Percentiles rank a stretch among this genome's conserved stretches.
Conservation (phyloP, 1,284 basidiomycete species). For the Cryptococcus depauperatus region DNA sequence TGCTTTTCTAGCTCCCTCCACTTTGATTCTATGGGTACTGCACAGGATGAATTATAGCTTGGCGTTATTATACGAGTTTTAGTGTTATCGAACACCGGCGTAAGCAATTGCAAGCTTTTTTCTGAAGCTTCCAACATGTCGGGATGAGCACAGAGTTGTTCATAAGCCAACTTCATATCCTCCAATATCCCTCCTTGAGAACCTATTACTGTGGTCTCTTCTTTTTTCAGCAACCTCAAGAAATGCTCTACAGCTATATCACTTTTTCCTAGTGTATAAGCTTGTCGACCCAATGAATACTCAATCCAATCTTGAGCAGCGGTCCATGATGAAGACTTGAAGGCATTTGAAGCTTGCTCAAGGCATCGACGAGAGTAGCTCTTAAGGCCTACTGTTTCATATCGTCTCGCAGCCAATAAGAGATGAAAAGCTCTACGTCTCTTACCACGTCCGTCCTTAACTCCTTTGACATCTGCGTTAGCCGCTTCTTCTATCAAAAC, state of each 20-base stretch:
- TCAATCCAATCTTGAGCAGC: constrained; percentile 47
- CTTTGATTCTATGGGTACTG: constrained; percentile 6
- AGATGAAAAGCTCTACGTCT: constrained; percentile 48
- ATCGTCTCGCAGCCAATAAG: constrained; percentile 48
- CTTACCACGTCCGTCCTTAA: constrained; percentile 24
- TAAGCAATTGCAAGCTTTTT: constrained; percentile 29
- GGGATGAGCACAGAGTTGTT: constrained; percentile 36
- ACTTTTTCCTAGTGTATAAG: constrained; percentile 49
- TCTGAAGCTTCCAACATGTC: constrained; percentile 24
- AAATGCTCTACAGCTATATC: constrained; percentile 48
- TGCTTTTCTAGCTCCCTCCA: constrained; percentile 30
- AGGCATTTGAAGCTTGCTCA: constrained; percentile 40
- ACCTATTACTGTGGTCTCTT: constrained; percentile 30
- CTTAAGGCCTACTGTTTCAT: constrained; percentile 50
- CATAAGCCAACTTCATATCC: constrained; percentile 48
- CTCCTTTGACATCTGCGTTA: constrained; percentile 40
- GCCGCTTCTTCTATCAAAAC: constrained; percentile 52
- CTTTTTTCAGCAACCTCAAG: constrained; percentile 38
- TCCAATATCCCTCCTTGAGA: constrained; percentile 45
- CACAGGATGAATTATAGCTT: constrained; percentile 14
- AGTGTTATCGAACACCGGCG: constrained; percentile 33
- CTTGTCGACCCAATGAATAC: constrained; percentile 49
- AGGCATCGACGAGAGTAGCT: constrained; percentile 45
- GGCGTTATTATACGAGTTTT: constrained; percentile 27
- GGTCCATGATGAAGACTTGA: constrained; percentile 43